Evolutionary conservation across 2,329 filamentous ascomycete genomes (phyloP).

Genomic region (Sclerotinia subarctica): DNA sequence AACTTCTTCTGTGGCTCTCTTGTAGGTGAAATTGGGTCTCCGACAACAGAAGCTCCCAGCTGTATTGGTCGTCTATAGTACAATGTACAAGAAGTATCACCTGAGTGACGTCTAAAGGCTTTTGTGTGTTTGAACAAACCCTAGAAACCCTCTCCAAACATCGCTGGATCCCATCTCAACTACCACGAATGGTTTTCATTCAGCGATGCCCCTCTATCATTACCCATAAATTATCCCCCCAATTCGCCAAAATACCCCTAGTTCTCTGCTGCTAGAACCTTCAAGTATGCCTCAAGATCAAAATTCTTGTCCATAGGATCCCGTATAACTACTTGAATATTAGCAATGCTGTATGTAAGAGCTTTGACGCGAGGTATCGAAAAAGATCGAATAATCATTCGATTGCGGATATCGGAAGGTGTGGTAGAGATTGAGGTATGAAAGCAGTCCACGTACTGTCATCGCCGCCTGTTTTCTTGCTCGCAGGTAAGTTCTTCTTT

Average conservation of each 20-base stretch:
- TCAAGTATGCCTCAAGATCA: constrained; percentile 83
- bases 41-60: constrained; percentile 23
- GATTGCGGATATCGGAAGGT: background rate
- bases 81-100: constrained; percentile 40
- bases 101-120: constrained; percentile 37
- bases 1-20: constrained; percentile 6
- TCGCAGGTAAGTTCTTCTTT: constrained; percentile 65
- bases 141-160: constrained; percentile 29
- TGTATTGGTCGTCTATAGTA: constrained; percentile 38
- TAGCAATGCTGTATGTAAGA: background rate
- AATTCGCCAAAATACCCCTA: constrained; percentile 24
- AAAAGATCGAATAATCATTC: background rate
- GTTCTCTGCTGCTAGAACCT: constrained; percentile 53
- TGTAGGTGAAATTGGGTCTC: constrained; percentile 20
- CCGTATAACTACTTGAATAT: constrained; percentile 54
- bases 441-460: constrained; percentile 37
- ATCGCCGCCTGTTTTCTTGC: constrained; percentile 40
- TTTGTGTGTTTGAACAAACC: constrained; percentile 30
- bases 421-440: background rate
- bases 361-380: background rate
- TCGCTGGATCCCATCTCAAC: constrained; percentile 27
- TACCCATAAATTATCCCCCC: constrained; percentile 32
- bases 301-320: constrained; percentile 86
- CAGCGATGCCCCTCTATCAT: constrained; percentile 31
- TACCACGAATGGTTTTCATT: constrained; percentile 22